phyloP scores from a whole-genome alignment of 176 grass and related monocot genomes.

The Oryza meridionalis region DNA sequence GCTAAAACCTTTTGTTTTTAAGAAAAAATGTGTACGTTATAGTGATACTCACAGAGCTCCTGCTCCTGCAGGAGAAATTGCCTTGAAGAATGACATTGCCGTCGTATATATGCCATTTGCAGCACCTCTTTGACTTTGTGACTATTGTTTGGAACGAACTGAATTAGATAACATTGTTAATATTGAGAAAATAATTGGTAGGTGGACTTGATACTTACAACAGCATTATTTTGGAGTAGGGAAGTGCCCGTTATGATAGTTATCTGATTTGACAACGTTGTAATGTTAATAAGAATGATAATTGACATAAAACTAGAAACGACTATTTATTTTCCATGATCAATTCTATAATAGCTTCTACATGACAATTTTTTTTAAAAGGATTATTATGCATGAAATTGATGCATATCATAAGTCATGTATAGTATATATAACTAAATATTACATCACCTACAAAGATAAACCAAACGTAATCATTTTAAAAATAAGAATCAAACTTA shows the following conservation, averaged over 20 bases:
- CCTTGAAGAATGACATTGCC: conserved; percentile 78
- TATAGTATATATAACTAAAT: not conserved
- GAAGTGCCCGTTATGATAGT: conserved; percentile 63
- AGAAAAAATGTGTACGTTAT: not conserved
- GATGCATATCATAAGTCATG: not conserved
- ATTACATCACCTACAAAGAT: not conserved
- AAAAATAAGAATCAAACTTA: not conserved
- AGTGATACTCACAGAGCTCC: conserved; percentile 64
- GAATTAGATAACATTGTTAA: not conserved
- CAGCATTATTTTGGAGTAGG: conserved; percentile 79
- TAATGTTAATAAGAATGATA: conserved; percentile 12
- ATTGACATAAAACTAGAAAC: not conserved
- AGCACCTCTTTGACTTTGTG: conserved; percentile 82
- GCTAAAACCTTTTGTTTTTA: not conserved
- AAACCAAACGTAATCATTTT: not conserved
- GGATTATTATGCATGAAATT: not conserved
- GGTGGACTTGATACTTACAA: conserved; percentile 47
- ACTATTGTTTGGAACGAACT: conserved; percentile 26
- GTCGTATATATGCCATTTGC: conserved; percentile 85
- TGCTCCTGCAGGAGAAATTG: conserved; percentile 61
- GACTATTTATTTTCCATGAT: not conserved
- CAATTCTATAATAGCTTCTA: not conserved
- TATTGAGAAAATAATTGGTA: not conserved
- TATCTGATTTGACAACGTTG: conserved; percentile 47
- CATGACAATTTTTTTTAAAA: not conserved